phyloP scores from a whole-genome alignment of 768 basidiomycete genomes.

The Panellus pusillus region DNA sequence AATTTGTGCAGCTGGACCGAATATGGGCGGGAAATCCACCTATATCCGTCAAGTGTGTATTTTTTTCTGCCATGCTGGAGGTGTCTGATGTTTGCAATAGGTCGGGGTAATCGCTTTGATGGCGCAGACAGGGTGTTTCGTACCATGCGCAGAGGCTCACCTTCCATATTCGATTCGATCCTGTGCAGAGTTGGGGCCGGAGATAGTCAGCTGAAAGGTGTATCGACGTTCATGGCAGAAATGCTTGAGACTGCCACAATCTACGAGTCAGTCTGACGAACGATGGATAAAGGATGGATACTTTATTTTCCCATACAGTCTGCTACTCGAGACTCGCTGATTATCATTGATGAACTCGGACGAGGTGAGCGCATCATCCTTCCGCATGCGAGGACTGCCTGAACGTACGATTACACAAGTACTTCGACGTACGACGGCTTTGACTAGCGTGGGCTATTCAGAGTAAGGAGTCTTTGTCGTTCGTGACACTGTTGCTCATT shows the following conservation, averaged over 20 bases:
- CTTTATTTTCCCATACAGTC: slow-evolving; percentile 47
- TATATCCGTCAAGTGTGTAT: slow-evolving; percentile 82
- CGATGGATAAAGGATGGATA: not conserved
- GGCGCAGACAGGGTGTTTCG: slow-evolving; percentile 95
- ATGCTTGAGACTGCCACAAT: slow-evolving; percentile 99
- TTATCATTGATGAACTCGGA: slow-evolving; percentile 97
- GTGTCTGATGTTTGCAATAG: slow-evolving; percentile 26
- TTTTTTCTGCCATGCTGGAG: not conserved
- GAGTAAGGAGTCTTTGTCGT: slow-evolving; percentile 57
- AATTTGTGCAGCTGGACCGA: slow-evolving; percentile 74
- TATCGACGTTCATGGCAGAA: slow-evolving; percentile 99
- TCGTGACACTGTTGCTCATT: not conserved
- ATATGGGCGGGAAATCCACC: slow-evolving; percentile 99
- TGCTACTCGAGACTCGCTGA: slow-evolving; percentile 87
- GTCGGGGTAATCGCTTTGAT: slow-evolving; percentile 95
- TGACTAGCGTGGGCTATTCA: slow-evolving; percentile 97
- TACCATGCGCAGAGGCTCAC: slow-evolving; percentile 84
- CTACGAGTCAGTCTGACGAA: slow-evolving; percentile 55
- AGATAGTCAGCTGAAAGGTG: slow-evolving; percentile 95
- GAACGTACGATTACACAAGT: slow-evolving; percentile 35
- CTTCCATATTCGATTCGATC: slow-evolving; percentile 93
- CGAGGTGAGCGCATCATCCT: slow-evolving; percentile 50
- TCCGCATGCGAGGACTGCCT: not conserved
- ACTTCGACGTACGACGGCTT: slow-evolving; percentile 98
- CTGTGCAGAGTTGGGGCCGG: slow-evolving; percentile 96